Percentiles rank a stretch among this genome's conserved stretches.
These are phyloP conservation scores for Chlamydomonas sphaeroides DNA, from an alignment of 139 green algal species.

Conservation along the genomic window DNA sequence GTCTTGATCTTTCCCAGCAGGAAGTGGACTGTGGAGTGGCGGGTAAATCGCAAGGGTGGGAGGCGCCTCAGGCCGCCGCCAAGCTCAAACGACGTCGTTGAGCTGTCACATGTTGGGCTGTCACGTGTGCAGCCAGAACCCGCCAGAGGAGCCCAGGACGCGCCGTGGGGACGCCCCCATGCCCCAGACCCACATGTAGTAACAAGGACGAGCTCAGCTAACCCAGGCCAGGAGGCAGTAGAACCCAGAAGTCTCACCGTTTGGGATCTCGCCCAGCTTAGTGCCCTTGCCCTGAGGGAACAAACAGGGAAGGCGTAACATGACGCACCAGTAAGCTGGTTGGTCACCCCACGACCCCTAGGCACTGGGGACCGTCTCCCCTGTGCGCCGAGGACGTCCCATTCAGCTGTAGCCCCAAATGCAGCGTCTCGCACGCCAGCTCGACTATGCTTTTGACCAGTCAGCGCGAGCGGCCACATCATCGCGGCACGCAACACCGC, in stretches of 20 bases:
- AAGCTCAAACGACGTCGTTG: too few species aligned
- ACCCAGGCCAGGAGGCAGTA: background rate
- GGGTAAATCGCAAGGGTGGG: background rate
- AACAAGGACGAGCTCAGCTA: background rate
- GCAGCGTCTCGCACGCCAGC: background rate
- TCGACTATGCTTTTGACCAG: background rate
- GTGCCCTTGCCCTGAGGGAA: slow-evolving; percentile 66
- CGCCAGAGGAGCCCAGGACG: background rate
- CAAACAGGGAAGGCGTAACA: background rate
- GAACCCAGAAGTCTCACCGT: slow-evolving; percentile 52
- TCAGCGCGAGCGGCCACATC: background rate
- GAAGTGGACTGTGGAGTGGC: slow-evolving; percentile 74
- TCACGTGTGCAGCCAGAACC: too few species aligned
- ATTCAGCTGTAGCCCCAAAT: too few species aligned
- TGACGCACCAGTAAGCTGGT: too few species aligned
- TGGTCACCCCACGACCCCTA: background rate
- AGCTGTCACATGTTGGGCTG: too few species aligned
- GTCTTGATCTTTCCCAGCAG: slow-evolving; percentile 72
- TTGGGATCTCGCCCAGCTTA: slow-evolving; percentile 81
- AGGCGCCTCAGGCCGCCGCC: too few species aligned
- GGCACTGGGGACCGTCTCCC: too few species aligned
- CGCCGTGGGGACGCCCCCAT: too few species aligned
- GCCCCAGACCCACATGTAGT: too few species aligned
- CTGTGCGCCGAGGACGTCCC: too few species aligned
- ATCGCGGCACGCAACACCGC: too few species aligned